Evolutionary conservation across 2,329 filamentous ascomycete genomes (phyloP).

Genomic region (Fusarium verrucosum): DNA sequence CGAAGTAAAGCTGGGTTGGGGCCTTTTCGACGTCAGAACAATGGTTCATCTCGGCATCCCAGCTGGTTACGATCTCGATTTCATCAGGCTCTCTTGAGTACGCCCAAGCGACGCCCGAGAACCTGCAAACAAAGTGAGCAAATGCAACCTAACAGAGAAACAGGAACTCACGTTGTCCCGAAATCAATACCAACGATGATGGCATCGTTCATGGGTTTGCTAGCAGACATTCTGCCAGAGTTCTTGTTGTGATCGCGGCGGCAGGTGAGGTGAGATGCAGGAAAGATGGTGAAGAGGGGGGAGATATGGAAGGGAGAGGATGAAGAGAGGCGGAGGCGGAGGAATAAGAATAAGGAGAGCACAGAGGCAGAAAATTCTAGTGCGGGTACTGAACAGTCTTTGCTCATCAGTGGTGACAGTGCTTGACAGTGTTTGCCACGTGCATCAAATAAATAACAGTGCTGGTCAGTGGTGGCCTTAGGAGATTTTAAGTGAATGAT

Average conservation of each 20-base stretch:
- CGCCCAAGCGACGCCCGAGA: slow-evolving; percentile 55
- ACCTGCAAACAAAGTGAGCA: slow-evolving; percentile 34
- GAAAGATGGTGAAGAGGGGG: background rate
- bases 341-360: background rate
- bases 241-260: no score
- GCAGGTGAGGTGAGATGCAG: no score
- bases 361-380: background rate
- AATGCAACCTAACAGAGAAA: accelerated
- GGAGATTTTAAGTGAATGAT: no score
- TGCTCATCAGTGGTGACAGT: background rate
- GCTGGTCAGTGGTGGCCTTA: no score
- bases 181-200: slow-evolving; percentile 58
- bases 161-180: slow-evolving; percentile 53
- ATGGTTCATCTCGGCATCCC: slow-evolving; percentile 36
- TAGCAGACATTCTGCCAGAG: background rate
- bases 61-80: slow-evolving; percentile 47
- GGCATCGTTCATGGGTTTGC: slow-evolving; percentile 4
- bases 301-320: no score
- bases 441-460: background rate
- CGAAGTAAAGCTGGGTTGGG: slow-evolving; percentile 42
- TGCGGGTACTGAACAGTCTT: no score
- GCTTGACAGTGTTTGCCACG: background rate
- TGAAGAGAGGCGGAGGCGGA: background rate
- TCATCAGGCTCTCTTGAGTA: slow-evolving; percentile 40
- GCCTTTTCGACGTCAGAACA: slow-evolving; percentile 49